Evolutionary conservation across 2,329 filamentous ascomycete species (phyloP).

Genomic region (Colletotrichum sp.): DNA sequence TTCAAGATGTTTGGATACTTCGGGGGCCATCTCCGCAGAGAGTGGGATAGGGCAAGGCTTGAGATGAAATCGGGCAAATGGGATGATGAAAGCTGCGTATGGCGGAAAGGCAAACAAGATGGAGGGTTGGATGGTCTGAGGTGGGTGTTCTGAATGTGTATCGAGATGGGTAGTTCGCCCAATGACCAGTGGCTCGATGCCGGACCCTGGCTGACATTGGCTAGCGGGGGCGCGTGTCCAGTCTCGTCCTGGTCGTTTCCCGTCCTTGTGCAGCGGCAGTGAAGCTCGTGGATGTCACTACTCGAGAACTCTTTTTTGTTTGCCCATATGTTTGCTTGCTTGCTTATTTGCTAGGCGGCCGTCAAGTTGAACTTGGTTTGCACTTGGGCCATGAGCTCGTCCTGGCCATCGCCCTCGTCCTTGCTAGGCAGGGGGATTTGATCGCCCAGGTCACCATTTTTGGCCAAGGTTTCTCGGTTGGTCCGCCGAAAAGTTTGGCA

Average conservation of each 20-base stretch:
- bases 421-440: not conserved
- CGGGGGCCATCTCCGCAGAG: not conserved
- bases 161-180: not conserved
- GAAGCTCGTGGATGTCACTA: not conserved
- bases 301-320: not conserved
- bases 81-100: constrained; percentile 1
- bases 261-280: not conserved
- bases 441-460: not conserved
- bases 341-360: not conserved
- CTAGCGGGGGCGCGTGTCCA: not conserved
- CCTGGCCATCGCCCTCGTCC: not conserved
- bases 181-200: not conserved
- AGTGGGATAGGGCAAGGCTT: not conserved
- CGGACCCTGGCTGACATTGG: not conserved
- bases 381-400: constrained; percentile 9
- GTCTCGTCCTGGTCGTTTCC: not conserved
- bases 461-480: constrained; percentile 10
- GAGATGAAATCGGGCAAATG: not conserved
- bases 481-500: constrained; percentile 4
- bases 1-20: not conserved
- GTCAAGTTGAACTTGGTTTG: not conserved
- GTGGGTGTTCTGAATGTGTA: not conserved
- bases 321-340: not conserved
- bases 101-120: constrained; percentile 3
- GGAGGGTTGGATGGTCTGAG: not conserved